Base-by-base conservation (phyloP, 768 basidiomycete genomes). In the Psilocybe sp. region DNA sequence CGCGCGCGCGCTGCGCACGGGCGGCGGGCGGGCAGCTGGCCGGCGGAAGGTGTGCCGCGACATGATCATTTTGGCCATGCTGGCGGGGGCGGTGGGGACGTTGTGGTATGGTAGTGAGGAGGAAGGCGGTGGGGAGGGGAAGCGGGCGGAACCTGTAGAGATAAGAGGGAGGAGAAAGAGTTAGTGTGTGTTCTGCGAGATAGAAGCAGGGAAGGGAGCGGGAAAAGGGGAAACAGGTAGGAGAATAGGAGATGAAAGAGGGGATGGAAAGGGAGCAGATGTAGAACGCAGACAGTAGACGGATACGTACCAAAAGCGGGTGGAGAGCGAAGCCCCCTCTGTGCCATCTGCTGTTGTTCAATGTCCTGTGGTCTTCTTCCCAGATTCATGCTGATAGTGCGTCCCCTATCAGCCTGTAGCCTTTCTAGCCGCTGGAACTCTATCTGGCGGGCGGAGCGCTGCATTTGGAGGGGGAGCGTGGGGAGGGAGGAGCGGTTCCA, bases 21-120 rank as follows among this genome's bases (percentile, higher is more conserved):
- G 64, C 49, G 65, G 64, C 35, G 65, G 65, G 28, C 65, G 61
- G 28, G 62, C 60, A 4, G 59, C 31, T 20, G 65, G 63, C 18
- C 64, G 57, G 39, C 65, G 64, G 64, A 67, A 67, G 4, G 65
- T 67, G 59, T 70, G 69, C 53, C 68, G 57, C 32, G 67, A 68
- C 69, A 70, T 70, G 58, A 70, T 70, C 59, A 70, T 67, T 48
- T 70, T 70, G 10, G 69, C 69, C 69, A 70, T 70, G 1, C 67
- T 68, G 8, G 64, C 66, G 15, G 69, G 69, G 12, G 63, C 61
- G 69, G 49, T 13, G 68, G 60, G 8, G 69, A 66, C 39, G 62
- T 65, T 70, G 45, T 33, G 19, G 28, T 8, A n/a, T 18, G 32
- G 28, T 34, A 19, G 35, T 18, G 19, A 18, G 39, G 44, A 32